These are phyloP conservation scores for Penicillium antarcticum DNA, from an alignment of 495 filamentous ascomycete genomes.

Conservation along the genomic window DNA sequence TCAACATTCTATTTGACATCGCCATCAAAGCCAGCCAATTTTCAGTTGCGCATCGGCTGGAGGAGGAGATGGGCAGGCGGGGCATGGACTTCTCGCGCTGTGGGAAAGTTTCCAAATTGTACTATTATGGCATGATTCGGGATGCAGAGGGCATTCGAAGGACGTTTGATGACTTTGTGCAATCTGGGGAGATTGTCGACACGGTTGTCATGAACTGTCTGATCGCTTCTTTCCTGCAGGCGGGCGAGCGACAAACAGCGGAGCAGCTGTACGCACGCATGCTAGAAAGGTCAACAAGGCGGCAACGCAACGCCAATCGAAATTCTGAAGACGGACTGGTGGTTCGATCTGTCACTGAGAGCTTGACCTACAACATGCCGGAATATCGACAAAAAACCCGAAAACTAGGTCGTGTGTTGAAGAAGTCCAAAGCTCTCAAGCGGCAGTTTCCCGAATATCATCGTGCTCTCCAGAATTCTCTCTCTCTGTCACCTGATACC, in stretches of 20 bases:
- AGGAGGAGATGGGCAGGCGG: constrained; percentile 73
- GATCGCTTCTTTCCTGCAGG: constrained; percentile 70
- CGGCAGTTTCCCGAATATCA: constrained; percentile 28
- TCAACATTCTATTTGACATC: constrained; percentile 88
- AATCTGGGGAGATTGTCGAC: constrained; percentile 82
- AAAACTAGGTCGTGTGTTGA: constrained; percentile 36
- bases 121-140: constrained; percentile 67
- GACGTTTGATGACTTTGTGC: constrained; percentile 72
- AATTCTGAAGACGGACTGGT: neutral
- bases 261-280: constrained; percentile 79
- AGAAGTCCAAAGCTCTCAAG: constrained; percentile 29
- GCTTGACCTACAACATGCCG: constrained; percentile 6
- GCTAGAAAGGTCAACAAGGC: constrained; percentile 50
- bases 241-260: constrained; percentile 67
- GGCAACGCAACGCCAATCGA: constrained; percentile 2
- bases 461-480: constrained; percentile 34
- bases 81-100: constrained; percentile 63
- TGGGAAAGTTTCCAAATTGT: constrained; percentile 77
- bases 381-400: constrained; percentile 29
- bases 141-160: constrained; percentile 66
- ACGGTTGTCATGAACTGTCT: constrained; percentile 83
- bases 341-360: neutral
- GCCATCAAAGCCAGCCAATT: constrained; percentile 83
- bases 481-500: constrained; percentile 41
- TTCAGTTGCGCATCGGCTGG: constrained; percentile 74